phyloP scores from a whole-genome alignment of 768 basidiomycete species.

The Suillus sp. region DNA sequence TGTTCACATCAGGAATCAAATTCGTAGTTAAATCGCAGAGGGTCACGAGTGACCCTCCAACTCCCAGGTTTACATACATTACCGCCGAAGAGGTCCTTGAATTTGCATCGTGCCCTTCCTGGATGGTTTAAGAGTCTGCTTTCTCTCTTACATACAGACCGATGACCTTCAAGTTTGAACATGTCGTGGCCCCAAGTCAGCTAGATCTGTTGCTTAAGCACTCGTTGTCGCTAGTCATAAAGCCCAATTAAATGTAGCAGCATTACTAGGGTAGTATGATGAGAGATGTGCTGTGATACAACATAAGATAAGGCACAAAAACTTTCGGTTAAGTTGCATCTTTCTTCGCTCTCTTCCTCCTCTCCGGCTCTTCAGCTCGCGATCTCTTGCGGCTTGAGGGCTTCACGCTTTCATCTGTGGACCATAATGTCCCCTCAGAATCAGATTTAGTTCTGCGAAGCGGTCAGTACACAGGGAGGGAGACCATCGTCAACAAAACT shows the following conservation, averaged over 20 bases:
- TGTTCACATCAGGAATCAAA: neutral
- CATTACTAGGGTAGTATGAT: neutral
- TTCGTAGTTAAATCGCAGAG: neutral
- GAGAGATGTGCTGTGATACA: neutral
- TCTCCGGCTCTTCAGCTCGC: conserved; percentile 2
- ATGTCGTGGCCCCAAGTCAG: neutral
- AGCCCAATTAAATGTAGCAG: neutral
- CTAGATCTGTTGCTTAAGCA: neutral
- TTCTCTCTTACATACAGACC: neutral
- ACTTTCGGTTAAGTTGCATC: neutral
- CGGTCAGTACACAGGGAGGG: neutral
- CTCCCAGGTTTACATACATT: neutral
- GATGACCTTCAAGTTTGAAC: neutral
- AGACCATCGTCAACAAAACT: conserved; percentile 14
- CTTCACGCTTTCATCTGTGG: conserved; percentile 1
- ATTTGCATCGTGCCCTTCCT: neutral
- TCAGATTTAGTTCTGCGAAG: conserved; percentile 10
- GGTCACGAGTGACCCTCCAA: neutral
- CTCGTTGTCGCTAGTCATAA: neutral
- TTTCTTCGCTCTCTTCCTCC: neutral
- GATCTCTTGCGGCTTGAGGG: neutral
- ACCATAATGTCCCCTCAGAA: conserved; percentile 12
- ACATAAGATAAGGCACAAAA: neutral
- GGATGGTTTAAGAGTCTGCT: neutral
- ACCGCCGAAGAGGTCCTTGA: neutral